A percentile compares a stretch with the other conserved stretches of the same genome.
Evolutionary conservation across 2,329 filamentous ascomycete species (phyloP).

Genomic region (Sarocladium brachiariae): DNA sequence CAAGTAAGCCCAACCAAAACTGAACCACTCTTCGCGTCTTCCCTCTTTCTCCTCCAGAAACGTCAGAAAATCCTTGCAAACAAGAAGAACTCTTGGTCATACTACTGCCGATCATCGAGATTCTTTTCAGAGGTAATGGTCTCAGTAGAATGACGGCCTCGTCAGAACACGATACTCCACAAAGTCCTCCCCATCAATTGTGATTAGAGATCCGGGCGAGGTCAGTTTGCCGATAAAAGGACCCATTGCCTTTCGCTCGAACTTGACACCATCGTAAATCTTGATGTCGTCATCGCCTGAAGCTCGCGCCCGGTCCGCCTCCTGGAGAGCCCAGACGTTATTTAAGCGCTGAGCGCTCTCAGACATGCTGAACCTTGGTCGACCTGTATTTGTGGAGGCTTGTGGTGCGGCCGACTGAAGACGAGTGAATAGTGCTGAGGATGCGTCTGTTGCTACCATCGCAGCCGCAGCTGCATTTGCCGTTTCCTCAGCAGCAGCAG

Average conservation of each 20-base stretch:
- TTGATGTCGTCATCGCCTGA: slow-evolving; percentile 45
- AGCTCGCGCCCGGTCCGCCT: slow-evolving; percentile 36
- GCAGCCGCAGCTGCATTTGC: slow-evolving; percentile 20
- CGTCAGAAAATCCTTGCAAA: no score
- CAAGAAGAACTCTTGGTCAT: no score
- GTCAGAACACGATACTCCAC: slow-evolving; percentile 60
- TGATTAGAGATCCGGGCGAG: slow-evolving; percentile 53
- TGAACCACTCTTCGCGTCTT: no score
- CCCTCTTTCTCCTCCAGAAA: no score
- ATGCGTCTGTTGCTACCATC: slow-evolving; percentile 22
- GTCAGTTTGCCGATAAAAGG: slow-evolving; percentile 59
- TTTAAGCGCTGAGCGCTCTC: slow-evolving; percentile 46
- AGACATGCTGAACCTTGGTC: slow-evolving; percentile 35
- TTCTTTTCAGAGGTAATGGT: not conserved
- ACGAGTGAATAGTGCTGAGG: slow-evolving; percentile 14
- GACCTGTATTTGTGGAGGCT: slow-evolving; percentile 20
- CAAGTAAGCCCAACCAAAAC: no score
- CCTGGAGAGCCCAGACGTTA: slow-evolving; percentile 49
- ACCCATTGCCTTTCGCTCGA: slow-evolving; percentile 53
- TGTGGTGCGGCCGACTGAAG: slow-evolving; percentile 15
- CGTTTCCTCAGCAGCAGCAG: slow-evolving; percentile 19
- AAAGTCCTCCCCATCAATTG: slow-evolving; percentile 60
- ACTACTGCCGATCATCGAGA: no score
- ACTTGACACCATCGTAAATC: slow-evolving; percentile 53
- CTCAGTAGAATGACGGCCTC: slow-evolving; percentile 53